phyloP scores from a whole-genome alignment of 164 flowering plant species.

The Vitis riparia region DNA sequence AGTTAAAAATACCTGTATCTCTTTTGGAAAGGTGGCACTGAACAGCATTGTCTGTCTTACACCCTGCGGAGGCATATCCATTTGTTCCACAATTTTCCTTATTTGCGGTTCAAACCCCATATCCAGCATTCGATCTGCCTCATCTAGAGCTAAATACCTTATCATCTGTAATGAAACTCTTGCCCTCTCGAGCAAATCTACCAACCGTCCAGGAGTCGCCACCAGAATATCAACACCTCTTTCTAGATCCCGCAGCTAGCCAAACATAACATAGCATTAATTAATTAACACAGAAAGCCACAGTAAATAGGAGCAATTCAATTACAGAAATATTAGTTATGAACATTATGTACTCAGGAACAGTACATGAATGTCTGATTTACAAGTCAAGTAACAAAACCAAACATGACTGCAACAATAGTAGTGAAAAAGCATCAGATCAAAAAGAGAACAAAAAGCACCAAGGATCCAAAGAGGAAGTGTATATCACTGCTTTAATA shows the following conservation, averaged over 20 bases:
- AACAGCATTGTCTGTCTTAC: slow-evolving; percentile 63
- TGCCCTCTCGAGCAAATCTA: slow-evolving; percentile 60
- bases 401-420: background rate
- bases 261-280: slow-evolving; percentile 4
- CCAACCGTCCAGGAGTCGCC: slow-evolving; percentile 67
- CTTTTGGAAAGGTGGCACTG: slow-evolving; percentile 69
- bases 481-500: no score
- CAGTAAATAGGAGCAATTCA: background rate
- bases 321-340: background rate
- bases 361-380: background rate
- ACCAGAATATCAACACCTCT: slow-evolving; percentile 74
- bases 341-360: background rate
- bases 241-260: slow-evolving; percentile 55
- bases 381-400: background rate
- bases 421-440: background rate
- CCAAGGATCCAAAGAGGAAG: no score
- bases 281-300: background rate
- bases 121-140: slow-evolving; percentile 69
- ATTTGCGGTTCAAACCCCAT: slow-evolving; percentile 77
- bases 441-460: background rate
- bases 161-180: slow-evolving; percentile 65
- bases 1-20: slow-evolving; percentile 47
- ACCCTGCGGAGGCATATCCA: slow-evolving; percentile 68
- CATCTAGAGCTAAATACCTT: slow-evolving; percentile 58
- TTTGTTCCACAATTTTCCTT: slow-evolving; percentile 58